Percentiles rank a stretch among this genome's conserved stretches.
These are phyloP conservation scores for Cutaneotrichosporon dermatis DNA, from an alignment of 1,284 basidiomycete genomes.

Conservation along the genomic window DNA sequence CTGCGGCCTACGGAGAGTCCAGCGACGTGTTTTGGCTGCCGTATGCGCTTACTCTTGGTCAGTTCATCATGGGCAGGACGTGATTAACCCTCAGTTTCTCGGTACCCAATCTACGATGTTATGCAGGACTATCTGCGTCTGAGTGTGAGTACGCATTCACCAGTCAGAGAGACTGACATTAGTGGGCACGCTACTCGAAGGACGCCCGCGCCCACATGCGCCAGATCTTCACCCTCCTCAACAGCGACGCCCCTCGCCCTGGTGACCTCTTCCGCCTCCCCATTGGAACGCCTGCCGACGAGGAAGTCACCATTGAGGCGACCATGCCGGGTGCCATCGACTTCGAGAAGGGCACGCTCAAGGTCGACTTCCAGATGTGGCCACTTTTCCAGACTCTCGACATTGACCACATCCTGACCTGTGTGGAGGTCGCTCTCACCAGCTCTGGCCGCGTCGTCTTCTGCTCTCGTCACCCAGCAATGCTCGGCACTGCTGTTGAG, in stretches of 20 bases:
- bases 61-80: background rate
- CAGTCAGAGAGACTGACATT: conserved; percentile 30
- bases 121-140: conserved; percentile 89
- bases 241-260: conserved; percentile 71
- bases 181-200: conserved; percentile 88
- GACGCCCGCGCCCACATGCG: conserved; percentile 55
- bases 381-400: conserved; percentile 91
- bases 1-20: conserved; percentile 40
- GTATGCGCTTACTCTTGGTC: conserved; percentile 65
- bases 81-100: conserved; percentile 59
- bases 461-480: conserved; percentile 81
- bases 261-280: conserved; percentile 56
- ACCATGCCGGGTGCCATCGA: conserved; percentile 50
- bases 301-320: conserved; percentile 36
- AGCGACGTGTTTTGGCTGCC: conserved; percentile 91
- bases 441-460: conserved; percentile 88
- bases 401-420: conserved; percentile 87
- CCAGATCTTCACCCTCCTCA: conserved; percentile 49
- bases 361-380: conserved; percentile 81
- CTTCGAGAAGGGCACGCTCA: conserved; percentile 48
- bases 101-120: conserved; percentile 85
- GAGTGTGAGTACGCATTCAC: conserved; percentile 24
- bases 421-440: conserved; percentile 88
- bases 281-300: conserved; percentile 27
- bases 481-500: conserved; percentile 75